These are phyloP conservation scores for Haematococcus lacustris DNA, from an alignment of 139 green algal genomes.

Conservation along the genomic window DNA sequence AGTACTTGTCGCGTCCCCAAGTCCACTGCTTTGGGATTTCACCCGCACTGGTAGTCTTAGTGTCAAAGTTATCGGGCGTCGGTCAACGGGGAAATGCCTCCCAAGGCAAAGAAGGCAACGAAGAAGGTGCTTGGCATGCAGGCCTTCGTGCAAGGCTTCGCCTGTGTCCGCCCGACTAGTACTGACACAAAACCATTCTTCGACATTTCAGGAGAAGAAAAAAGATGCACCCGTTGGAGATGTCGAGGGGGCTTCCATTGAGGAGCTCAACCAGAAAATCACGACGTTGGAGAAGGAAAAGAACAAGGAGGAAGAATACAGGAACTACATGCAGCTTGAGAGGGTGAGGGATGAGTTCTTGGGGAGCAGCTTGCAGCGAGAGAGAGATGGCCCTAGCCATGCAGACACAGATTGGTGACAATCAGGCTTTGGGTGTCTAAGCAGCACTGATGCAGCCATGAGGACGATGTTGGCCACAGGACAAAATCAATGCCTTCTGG, in stretches of 20 bases:
- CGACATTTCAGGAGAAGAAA: constrained; percentile 38
- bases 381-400: no score
- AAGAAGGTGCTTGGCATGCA: constrained; percentile 30
- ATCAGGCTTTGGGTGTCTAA: no score
- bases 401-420: no score
- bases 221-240: constrained; percentile 50
- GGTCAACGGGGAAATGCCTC: constrained; percentile 16
- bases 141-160: no score
- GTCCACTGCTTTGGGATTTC: neutral
- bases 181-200: neutral
- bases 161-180: neutral
- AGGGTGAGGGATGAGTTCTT: no score
- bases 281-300: constrained; percentile 74
- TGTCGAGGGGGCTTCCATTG: constrained; percentile 56
- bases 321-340: constrained; percentile 91
- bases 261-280: constrained; percentile 75
- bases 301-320: constrained; percentile 79
- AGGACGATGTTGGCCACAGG: constrained; percentile 46
- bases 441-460: no score
- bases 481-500: constrained; percentile 92
- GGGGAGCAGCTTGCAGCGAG: no score
- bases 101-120: constrained; percentile 27
- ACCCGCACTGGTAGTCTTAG: neutral
- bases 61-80: no score
- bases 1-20: neutral